These are phyloP conservation scores for Kuraishia ogatae DNA, from an alignment of 805 yeast species.

Conservation along the genomic window DNA sequence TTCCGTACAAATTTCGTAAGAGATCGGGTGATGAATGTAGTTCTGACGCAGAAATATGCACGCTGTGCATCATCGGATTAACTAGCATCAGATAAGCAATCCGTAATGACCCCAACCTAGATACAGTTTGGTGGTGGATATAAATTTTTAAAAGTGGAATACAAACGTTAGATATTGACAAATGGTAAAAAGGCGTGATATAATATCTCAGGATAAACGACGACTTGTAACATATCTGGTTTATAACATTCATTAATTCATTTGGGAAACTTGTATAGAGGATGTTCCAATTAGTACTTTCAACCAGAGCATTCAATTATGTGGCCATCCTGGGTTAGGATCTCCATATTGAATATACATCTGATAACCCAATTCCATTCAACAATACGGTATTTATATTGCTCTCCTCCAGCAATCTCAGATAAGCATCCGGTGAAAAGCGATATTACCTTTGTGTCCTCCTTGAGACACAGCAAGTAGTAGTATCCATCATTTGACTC, in stretches of 20 bases:
- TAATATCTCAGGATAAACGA: no score
- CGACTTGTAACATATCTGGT: no score
- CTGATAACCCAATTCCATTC: slow-evolving; percentile 63
- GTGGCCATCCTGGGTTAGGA: slow-evolving; percentile 6
- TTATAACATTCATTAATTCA: neutral
- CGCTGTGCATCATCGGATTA: neutral
- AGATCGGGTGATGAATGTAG: neutral
- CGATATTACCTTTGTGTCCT: slow-evolving; percentile 23
- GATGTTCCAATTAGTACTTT: neutral
- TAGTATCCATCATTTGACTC: slow-evolving; percentile 15
- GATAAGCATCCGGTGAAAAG: slow-evolving; percentile 13
- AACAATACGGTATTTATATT: slow-evolving; percentile 25
- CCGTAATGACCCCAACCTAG: no score
- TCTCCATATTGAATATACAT: slow-evolving; percentile 40
- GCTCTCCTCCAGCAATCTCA: slow-evolving; percentile 12
- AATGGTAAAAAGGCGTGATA: no score
- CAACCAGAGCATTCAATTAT: neutral
- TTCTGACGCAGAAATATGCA: neutral
- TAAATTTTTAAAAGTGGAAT: no score
- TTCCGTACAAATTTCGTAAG: neutral
- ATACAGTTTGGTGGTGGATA: no score
- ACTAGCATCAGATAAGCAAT: neutral
- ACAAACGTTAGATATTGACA: no score
- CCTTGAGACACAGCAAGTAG: slow-evolving; percentile 14
- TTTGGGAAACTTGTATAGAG: neutral